Conservation (phyloP, 2,329 filamentous ascomycete genomes). For the Ceratocystis cacaofunesta region DNA sequence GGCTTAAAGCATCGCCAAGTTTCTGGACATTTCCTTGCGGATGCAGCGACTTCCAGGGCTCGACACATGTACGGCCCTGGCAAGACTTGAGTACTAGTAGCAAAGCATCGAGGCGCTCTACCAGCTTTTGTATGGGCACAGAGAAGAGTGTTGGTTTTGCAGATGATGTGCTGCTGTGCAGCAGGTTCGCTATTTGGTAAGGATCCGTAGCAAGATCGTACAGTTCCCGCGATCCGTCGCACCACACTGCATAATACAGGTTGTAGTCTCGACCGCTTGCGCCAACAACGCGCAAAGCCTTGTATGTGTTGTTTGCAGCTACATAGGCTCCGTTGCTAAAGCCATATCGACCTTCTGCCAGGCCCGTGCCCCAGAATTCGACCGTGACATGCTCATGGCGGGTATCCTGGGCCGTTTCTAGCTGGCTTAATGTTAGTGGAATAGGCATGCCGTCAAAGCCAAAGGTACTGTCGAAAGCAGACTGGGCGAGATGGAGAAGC, state of each 20-base stretch:
- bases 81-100: constrained; percentile 47
- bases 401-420: constrained; percentile 17
- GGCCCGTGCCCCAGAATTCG: constrained; percentile 36
- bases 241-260: constrained; percentile 43
- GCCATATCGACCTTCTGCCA: constrained; percentile 22
- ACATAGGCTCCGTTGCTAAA: not conserved
- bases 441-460: constrained; percentile 41
- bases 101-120: constrained; percentile 41
- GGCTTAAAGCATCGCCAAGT: constrained; percentile 35
- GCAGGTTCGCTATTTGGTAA: constrained; percentile 28
- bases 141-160: constrained; percentile 22
- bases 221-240: constrained; percentile 33
- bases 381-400: constrained; percentile 36
- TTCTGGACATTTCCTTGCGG: constrained; percentile 35
- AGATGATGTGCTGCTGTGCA: constrained; percentile 15
- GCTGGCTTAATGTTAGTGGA: constrained; percentile 22
- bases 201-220: constrained; percentile 41
- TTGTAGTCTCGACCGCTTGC: constrained; percentile 29
- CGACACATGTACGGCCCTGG: constrained; percentile 34
- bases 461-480: constrained; percentile 30
- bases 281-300: constrained; percentile 32
- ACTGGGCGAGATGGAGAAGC: constrained; percentile 29
- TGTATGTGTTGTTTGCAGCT: constrained; percentile 37
- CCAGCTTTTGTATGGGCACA: constrained; percentile 27
- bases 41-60: constrained; percentile 42